Conservation (phyloP, 2,329 filamentous ascomycete species). For the Cordyceps cicadae region DNA sequence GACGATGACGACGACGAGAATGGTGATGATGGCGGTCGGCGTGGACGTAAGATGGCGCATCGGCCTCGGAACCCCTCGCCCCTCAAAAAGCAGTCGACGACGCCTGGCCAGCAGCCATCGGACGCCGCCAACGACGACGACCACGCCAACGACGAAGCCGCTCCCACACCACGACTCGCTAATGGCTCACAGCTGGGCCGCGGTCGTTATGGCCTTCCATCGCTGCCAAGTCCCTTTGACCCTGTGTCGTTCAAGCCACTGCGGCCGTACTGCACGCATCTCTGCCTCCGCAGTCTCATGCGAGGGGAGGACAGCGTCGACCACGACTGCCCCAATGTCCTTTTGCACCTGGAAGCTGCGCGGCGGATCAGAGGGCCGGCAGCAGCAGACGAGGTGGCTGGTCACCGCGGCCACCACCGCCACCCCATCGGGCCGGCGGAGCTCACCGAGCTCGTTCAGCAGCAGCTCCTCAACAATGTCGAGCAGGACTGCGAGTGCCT, state of each 20-base stretch:
- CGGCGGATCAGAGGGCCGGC: neutral
- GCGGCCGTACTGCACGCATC: neutral
- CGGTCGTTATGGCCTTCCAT: neutral
- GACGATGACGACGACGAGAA: neutral
- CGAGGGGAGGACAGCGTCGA: neutral
- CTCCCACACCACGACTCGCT: neutral
- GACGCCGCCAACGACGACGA: neutral
- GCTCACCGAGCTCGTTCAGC: neutral
- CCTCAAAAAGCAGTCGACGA: neutral
- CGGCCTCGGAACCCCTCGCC: neutral
- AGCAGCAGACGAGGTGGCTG: neutral
- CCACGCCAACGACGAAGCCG: neutral
- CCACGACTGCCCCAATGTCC: neutral
- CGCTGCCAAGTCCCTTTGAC: neutral
- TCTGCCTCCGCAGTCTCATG: neutral
- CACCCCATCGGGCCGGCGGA: neutral
- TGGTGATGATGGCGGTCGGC: neutral
- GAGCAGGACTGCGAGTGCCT: neutral
- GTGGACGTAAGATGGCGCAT: neutral
- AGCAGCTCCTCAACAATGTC: neutral
- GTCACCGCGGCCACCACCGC: neutral
- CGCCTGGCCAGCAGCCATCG: neutral
- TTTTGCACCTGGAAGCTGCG: neutral
- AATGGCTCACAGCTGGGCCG: neutral
- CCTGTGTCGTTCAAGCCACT: neutral